Evolutionary conservation across 2,329 filamentous ascomycete species (phyloP).

Genomic region (Fusarium napiforme): DNA sequence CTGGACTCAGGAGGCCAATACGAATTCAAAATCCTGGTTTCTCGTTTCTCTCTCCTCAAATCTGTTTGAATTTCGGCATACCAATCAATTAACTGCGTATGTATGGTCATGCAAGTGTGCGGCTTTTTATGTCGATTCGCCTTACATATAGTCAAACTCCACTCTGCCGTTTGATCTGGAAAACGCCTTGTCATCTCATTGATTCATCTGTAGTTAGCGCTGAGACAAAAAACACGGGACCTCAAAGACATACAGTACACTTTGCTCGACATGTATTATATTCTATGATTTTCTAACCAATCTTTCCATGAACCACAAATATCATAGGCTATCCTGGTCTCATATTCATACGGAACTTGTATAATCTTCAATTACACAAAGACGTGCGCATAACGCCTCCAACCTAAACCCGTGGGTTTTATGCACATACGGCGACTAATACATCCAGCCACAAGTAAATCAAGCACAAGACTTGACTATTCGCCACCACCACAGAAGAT

Average conservation of each 20-base stretch:
- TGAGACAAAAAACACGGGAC: slow-evolving; percentile 2
- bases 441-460: background rate
- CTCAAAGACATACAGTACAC: background rate
- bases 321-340: background rate
- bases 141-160: background rate
- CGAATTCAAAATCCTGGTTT: background rate
- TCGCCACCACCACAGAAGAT: slow-evolving; percentile 4
- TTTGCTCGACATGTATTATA: background rate
- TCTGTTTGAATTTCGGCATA: background rate
- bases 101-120: background rate
- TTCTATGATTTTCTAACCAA: background rate
- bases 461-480: background rate
- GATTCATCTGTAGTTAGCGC: background rate
- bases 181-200: slow-evolving; percentile 11
- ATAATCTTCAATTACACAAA: background rate
- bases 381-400: background rate
- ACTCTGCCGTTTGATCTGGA: slow-evolving; percentile 8
- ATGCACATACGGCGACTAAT: slow-evolving; percentile 3
- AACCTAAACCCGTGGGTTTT: background rate
- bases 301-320: background rate
- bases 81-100: background rate
- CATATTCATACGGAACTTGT: background rate
- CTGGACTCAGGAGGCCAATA: background rate
- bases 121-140: background rate
- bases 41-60: background rate